Percentiles rank a stretch among this genome's conserved stretches.
Conservation (phyloP, 148 eudicot genomes). For the Fagopyrum esculentum region DNA sequence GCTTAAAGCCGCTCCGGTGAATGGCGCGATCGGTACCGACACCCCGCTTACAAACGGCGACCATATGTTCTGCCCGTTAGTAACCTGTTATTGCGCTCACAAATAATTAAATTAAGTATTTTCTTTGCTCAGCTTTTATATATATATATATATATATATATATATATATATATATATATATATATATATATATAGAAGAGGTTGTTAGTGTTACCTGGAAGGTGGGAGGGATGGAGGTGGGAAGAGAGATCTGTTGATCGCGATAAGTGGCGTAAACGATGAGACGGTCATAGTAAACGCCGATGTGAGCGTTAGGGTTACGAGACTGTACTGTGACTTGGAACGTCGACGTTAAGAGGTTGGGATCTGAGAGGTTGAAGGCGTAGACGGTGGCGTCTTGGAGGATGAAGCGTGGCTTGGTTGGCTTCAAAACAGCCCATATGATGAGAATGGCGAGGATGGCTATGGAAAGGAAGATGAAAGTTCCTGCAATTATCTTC, state of each 20-base stretch:
- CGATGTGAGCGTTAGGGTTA: slow-evolving; percentile 36
- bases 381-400: slow-evolving; percentile 31
- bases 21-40: slow-evolving; percentile 67
- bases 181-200: not conserved
- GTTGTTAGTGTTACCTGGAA: slow-evolving; percentile 17
- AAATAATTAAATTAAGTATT: too few relatives aligned
- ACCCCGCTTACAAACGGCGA: slow-evolving; percentile 58
- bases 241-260: slow-evolving; percentile 20
- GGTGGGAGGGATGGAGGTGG: slow-evolving; percentile 9
- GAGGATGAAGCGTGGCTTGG: slow-evolving; percentile 23
- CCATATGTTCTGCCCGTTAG: slow-evolving; percentile 46
- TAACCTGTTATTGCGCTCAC: slow-evolving; percentile 36
- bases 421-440: slow-evolving; percentile 22
- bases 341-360: slow-evolving; percentile 28
- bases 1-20: slow-evolving; percentile 34
- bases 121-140: too few relatives aligned
- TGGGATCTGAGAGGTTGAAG: slow-evolving; percentile 22
- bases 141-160: too few relatives aligned
- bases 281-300: slow-evolving; percentile 39
- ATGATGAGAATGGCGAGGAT: slow-evolving; percentile 20
- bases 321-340: slow-evolving; percentile 38
- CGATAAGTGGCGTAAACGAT: slow-evolving; percentile 36
- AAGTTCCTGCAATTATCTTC: slow-evolving; percentile 12
- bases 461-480: slow-evolving; percentile 24
- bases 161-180: too few relatives aligned